These are phyloP conservation scores for Bigelowiella natans DNA, from an alignment of 78 protist species.

Conservation along the genomic window DNA sequence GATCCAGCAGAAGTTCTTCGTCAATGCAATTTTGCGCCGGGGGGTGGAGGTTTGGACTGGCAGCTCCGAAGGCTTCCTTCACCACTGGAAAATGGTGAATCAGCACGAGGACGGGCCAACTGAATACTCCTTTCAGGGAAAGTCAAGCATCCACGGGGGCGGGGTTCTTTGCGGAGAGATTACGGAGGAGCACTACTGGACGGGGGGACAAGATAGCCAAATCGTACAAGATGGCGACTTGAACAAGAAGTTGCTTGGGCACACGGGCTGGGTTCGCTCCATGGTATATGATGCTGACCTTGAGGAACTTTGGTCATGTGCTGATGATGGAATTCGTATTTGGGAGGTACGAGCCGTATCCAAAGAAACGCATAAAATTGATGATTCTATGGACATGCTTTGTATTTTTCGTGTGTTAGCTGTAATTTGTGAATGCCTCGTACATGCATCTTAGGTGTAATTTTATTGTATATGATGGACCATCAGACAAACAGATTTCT, in stretches of 20 bases:
- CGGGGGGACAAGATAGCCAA: background rate
- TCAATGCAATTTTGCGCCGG: no score
- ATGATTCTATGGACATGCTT: no score
- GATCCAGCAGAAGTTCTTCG: no score
- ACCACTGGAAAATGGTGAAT: background rate
- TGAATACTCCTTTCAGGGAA: no score
- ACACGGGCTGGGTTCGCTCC: background rate
- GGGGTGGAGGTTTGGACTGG: background rate
- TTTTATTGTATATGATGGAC: no score
- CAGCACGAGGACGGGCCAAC: no score
- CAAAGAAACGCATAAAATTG: no score
- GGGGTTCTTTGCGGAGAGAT: background rate
- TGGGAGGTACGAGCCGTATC: no score
- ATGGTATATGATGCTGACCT: background rate
- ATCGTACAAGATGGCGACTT: background rate
- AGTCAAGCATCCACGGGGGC: background rate
- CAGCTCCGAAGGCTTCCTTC: background rate
- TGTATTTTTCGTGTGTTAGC: no score
- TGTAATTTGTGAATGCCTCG: no score
- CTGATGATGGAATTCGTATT: background rate
- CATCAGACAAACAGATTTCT: no score
- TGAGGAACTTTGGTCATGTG: background rate
- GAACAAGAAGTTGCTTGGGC: background rate
- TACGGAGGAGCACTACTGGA: background rate
- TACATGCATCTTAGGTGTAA: no score